Evolutionary conservation across 805 yeast genomes (phyloP).

Genomic region (Pichia sporocuriosa): DNA sequence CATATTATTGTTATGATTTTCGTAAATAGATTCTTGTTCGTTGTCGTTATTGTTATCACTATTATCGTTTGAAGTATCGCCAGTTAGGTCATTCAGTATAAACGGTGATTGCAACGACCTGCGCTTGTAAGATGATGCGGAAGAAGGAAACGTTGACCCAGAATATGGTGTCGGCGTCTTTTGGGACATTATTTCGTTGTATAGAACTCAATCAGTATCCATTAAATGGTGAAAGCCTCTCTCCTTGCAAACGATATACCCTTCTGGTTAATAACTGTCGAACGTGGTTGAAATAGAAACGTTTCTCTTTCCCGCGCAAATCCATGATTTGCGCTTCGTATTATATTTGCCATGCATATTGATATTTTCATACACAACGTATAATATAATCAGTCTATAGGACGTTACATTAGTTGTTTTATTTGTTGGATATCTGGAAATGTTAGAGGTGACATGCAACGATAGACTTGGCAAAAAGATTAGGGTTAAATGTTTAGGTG

Average conservation of each 20-base stretch:
- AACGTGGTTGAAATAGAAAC: no score
- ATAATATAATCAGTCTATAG: no score
- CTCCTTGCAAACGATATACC: no score
- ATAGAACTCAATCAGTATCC: no score
- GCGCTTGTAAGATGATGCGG: constrained; percentile 7
- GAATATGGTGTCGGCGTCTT: neutral
- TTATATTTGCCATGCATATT: no score
- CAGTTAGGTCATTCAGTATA: constrained; percentile 3
- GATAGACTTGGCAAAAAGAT: constrained; percentile 85
- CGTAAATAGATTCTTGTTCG: no score
- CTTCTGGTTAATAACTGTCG: no score
- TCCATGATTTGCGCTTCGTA: no score
- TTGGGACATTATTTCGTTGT: neutral
- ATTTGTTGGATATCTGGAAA: constrained; percentile 18
- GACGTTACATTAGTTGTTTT: neutral
- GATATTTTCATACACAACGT: no score
- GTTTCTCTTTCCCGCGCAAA: no score
- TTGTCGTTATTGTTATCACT: neutral
- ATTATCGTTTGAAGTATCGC: neutral
- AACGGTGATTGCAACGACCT: constrained; percentile 13
- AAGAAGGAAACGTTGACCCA: neutral
- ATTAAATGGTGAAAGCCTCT: no score
- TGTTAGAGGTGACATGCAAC: constrained; percentile 70
- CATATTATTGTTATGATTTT: no score
- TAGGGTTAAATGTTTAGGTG: constrained; percentile 76